These are phyloP conservation scores for Silene uniflora DNA, from an alignment of 148 eudicot species.

Conservation along the genomic window DNA sequence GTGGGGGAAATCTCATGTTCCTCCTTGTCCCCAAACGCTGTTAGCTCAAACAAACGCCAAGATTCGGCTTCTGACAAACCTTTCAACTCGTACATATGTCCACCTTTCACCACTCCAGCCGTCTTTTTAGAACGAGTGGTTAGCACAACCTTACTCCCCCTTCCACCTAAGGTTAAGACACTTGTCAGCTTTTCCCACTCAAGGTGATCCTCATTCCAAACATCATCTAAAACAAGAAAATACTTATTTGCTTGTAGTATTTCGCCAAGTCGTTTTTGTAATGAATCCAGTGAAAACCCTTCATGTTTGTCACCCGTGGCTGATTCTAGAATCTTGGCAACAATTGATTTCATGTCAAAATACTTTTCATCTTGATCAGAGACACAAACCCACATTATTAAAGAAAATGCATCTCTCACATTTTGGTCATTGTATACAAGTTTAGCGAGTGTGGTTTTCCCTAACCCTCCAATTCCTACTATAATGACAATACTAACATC, in stretches of 20 bases:
- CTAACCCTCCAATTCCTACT: slow-evolving; percentile 26
- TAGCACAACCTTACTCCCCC: slow-evolving; percentile 31
- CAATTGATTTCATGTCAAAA: slow-evolving; percentile 10
- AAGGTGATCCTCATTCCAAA: slow-evolving; percentile 26
- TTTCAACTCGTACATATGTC: slow-evolving; percentile 16
- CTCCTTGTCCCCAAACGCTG: slow-evolving; percentile 22
- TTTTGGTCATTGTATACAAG: slow-evolving; percentile 24
- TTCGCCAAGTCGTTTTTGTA: slow-evolving; percentile 11
- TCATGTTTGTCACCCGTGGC: slow-evolving; percentile 12
- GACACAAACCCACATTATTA: slow-evolving; percentile 29
- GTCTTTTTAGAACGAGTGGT: slow-evolving; percentile 35
- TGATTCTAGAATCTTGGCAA: slow-evolving; percentile 12
- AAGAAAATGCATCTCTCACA: slow-evolving; percentile 9
- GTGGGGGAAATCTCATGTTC: background rate
- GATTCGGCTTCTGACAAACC: slow-evolving; percentile 27
- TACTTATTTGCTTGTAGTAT: slow-evolving; percentile 15
- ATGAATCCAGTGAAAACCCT: slow-evolving; percentile 13
- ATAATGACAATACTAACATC: slow-evolving; percentile 13
- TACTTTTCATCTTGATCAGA: slow-evolving; percentile 16
- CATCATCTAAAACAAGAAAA: slow-evolving; percentile 11
- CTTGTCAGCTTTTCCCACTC: slow-evolving; percentile 19
- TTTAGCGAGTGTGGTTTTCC: slow-evolving; percentile 15
- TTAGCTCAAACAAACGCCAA: slow-evolving; percentile 27
- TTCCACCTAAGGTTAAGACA: slow-evolving; percentile 12
- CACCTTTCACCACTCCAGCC: slow-evolving; percentile 18